Conservation (phyloP, 2,329 filamentous ascomycete species). For the Aaosphaeria pasadenensis region DNA sequence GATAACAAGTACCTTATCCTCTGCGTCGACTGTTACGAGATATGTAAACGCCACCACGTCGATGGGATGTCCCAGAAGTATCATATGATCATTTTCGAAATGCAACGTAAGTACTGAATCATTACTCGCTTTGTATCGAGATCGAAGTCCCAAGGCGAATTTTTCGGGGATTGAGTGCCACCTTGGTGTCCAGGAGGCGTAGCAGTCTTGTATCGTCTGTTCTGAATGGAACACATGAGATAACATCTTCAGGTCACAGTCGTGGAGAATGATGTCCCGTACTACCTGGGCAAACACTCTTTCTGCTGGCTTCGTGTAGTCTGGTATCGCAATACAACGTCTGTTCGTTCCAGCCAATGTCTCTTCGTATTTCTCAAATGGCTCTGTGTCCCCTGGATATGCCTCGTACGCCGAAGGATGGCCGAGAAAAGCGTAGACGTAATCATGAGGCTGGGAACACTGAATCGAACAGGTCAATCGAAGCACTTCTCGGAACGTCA, state of each 20-base stretch:
- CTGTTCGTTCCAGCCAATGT: background rate
- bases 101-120: background rate
- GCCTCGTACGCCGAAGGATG: conserved; percentile 1
- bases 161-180: background rate
- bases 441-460: conserved; percentile 3
- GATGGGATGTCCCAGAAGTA: background rate
- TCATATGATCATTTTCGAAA: background rate
- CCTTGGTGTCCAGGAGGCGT: background rate
- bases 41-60: background rate
- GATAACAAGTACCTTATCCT: background rate
- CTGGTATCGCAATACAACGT: background rate
- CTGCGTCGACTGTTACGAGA: background rate
- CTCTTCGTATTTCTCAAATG: background rate
- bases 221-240: background rate
- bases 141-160: background rate
- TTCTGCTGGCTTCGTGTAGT: background rate
- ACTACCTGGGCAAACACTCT: background rate
- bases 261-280: background rate
- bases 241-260: background rate
- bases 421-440: conserved; percentile 7
- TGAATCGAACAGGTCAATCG: background rate
- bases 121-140: background rate
- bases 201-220: background rate
- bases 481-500: conserved; percentile 1
- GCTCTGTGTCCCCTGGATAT: background rate